phyloP scores from a whole-genome alignment of 192 early-diverging fungal genomes.

The Entophlyctis helioformis region DNA sequence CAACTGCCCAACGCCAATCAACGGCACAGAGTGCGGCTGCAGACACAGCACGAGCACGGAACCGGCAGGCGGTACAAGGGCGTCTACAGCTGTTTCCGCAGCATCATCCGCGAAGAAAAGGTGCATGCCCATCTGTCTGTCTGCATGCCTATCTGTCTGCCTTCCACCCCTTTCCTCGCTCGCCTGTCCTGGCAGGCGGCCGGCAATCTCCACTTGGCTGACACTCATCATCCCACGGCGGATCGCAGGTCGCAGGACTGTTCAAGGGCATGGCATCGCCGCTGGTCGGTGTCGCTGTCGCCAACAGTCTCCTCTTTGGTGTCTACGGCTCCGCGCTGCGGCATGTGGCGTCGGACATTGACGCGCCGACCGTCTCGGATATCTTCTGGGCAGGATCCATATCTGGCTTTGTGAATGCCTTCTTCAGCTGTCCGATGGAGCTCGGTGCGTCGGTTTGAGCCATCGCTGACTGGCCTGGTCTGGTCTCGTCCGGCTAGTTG shows the following conservation, averaged over 20 bases:
- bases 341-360: slow-evolving; percentile 13
- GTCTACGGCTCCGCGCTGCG: slow-evolving; percentile 34
- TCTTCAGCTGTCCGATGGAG: slow-evolving; percentile 38
- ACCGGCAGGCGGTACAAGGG: slow-evolving; percentile 7
- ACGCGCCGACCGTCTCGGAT: slow-evolving; percentile 4
- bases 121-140: slow-evolving; percentile 5
- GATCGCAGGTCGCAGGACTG: slow-evolving; percentile 41
- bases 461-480: not conserved
- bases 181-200: not conserved
- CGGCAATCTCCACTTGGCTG: not conserved
- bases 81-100: slow-evolving; percentile 14
- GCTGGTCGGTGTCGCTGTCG: slow-evolving; percentile 77
- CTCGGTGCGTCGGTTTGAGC: slow-evolving; percentile 7
- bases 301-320: slow-evolving; percentile 40
- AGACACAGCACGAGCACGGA: slow-evolving; percentile 7
- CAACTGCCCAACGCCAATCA: not conserved
- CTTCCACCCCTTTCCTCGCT: not conserved
- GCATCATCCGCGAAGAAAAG: slow-evolving; percentile 26
- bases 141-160: not conserved
- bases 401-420: slow-evolving; percentile 29
- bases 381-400: slow-evolving; percentile 30
- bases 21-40: slow-evolving; percentile 22
- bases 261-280: slow-evolving; percentile 95
- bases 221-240: not conserved
- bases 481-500: not conserved